phyloP scores from a whole-genome alignment of 116 monocot species.

The Dioscorea cayenensis region DNA sequence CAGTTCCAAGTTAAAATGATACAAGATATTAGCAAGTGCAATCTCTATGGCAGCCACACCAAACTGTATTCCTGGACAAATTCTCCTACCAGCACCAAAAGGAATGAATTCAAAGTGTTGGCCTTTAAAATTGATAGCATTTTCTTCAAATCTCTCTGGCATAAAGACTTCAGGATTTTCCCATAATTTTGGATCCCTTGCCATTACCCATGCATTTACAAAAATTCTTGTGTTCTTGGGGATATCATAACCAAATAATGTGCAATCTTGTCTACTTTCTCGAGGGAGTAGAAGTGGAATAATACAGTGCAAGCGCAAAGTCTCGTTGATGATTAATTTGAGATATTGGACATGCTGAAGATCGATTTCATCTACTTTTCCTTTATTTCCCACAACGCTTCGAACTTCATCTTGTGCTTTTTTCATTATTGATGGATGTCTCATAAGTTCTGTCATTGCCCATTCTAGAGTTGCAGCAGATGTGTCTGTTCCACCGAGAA shows the following conservation, averaged over 20 bases:
- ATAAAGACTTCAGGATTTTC: background rate
- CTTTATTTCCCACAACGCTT: background rate
- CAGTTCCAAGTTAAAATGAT: background rate
- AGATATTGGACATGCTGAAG: constrained; percentile 5
- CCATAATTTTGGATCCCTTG: background rate
- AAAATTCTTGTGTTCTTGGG: background rate
- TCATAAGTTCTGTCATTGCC: constrained; percentile 13
- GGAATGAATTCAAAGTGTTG: constrained; percentile 2
- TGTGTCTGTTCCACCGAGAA: constrained; percentile 7
- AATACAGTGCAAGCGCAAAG: background rate
- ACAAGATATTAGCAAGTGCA: background rate
- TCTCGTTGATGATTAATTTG: background rate
- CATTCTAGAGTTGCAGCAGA: constrained; percentile 3
- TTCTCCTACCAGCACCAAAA: constrained; percentile 1
- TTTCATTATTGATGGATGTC: background rate
- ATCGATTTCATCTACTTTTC: constrained; percentile 1
- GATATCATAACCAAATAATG: background rate
- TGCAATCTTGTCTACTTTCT: constrained; percentile 3
- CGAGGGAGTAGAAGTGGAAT: background rate
- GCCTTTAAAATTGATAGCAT: background rate
- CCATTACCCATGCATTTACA: constrained; percentile 1
- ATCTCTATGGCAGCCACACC: background rate
- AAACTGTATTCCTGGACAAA: background rate
- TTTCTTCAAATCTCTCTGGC: background rate
- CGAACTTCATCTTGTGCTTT: constrained; percentile 9